Base-by-base conservation (phyloP, 2,329 filamentous ascomycete species). In the Beauveria sp. region DNA sequence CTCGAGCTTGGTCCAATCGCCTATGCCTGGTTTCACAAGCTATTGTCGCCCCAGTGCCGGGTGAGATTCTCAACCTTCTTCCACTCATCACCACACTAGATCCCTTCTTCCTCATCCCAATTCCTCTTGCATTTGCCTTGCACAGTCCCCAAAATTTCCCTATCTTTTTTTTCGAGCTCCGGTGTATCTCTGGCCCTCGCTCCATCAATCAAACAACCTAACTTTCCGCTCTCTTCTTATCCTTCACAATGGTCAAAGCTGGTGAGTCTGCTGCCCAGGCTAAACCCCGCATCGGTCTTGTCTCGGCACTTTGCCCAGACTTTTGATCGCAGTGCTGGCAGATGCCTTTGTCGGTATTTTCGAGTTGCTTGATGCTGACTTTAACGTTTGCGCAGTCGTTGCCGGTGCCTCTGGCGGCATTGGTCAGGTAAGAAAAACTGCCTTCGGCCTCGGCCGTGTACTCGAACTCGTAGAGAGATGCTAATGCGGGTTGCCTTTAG, bases 351-450 rank as follows among this genome's bases (percentile, higher is more conserved):
- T 16, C 47, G 14, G 20, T 28, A 43, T 37, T 54, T 41, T 55
- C 8, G 3, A 7, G 24, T 37, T 28, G 16, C 22, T 12, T 3
- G 34, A 55, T 40, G 57, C 62, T 66, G 37, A 67, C 59, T 12
- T 12, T 59, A 50, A 58, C 48, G n/a, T 55, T 8, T 59, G 61
- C 61, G 50, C 63, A 87, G 84, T 86, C 74, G 93, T 99, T 81
- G 92, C 94, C 79, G 94, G 94, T 79, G 94, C 93, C 75, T 88
- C 93, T 77, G 94, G 94, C 80, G 94, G 94, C 81, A 99, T 99
- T 86, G 94, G 93, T 78, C 93, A 97, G 87, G 92, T 96, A 59
- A 53, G 48, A 51, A 22, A 6, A 5, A 41, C 16, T 55, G n/a
- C 5, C 28, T 46, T 7, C 24, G 37, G 18, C 18, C 30, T 41